These are phyloP conservation scores for Mortierella sp. DNA, from an alignment of 371 early-diverging fungal genomes.

Conservation along the genomic window DNA sequence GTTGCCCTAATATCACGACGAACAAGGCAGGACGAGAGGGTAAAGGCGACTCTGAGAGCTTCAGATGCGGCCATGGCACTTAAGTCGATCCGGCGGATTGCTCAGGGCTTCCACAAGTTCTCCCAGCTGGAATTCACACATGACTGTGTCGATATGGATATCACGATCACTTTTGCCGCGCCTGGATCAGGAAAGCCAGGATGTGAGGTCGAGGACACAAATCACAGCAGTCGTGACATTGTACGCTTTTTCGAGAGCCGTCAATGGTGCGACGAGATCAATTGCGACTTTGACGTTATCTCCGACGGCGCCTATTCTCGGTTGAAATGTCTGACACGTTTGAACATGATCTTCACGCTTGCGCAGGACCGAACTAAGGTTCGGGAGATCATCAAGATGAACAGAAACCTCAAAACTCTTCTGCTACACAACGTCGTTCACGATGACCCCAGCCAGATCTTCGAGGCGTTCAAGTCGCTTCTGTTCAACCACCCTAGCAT, in stretches of 20 bases:
- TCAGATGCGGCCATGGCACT: conserved; percentile 18
- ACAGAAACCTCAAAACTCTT: background rate
- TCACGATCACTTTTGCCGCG: conserved; percentile 28
- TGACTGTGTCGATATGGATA: conserved; percentile 13
- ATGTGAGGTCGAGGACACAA: conserved; percentile 25
- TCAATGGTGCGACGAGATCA: conserved; percentile 29
- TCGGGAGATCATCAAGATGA: conserved; percentile 26
- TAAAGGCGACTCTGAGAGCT: conserved; percentile 20
- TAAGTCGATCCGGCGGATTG: conserved; percentile 10
- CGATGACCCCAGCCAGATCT: conserved; percentile 23
- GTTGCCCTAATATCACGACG: background rate
- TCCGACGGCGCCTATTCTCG: conserved; percentile 16
- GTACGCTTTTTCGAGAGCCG: conserved; percentile 27
- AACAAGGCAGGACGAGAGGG: conserved; percentile 15
- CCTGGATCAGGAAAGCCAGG: conserved; percentile 22
- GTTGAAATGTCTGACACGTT: conserved; percentile 13
- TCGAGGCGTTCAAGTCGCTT: conserved; percentile 17
- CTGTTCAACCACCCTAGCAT: conserved; percentile 15
- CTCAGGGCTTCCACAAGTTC: conserved; percentile 34
- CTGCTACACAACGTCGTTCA: background rate
- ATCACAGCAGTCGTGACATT: conserved; percentile 11
- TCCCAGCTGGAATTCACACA: conserved; percentile 27
- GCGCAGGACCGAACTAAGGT: conserved; percentile 27
- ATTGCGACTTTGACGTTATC: conserved; percentile 10
- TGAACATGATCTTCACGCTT: conserved; percentile 15